A percentile compares a stretch with the other conserved stretches of the same genome.
These are phyloP conservation scores for Cryptosporidium parvum DNA, from an alignment of 169 alveolate species.

Conservation along the genomic window DNA sequence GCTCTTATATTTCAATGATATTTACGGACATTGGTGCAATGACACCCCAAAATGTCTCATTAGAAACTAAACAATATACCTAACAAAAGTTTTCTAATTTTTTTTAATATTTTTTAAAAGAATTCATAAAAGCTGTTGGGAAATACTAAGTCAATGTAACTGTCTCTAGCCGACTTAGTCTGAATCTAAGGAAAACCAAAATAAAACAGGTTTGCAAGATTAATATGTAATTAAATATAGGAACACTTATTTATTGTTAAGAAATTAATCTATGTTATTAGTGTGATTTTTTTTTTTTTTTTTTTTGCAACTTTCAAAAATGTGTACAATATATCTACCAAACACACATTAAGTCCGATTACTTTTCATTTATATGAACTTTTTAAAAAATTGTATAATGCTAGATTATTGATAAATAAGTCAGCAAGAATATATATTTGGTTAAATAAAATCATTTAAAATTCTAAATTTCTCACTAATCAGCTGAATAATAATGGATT, in stretches of 20 bases:
- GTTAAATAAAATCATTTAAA: too few relatives aligned
- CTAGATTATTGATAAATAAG: background rate
- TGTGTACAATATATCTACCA: constrained; percentile 12
- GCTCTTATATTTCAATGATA: constrained; percentile 47
- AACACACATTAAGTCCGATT: background rate
- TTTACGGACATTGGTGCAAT: constrained; percentile 67
- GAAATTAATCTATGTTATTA: background rate
- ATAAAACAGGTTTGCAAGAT: background rate
- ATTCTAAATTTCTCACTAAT: background rate
- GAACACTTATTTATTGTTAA: background rate
- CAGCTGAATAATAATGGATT: background rate
- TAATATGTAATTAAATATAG: background rate
- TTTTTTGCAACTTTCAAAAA: background rate
- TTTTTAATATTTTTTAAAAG: too few relatives aligned
- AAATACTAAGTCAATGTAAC: too few relatives aligned
- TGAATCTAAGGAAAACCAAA: too few relatives aligned
- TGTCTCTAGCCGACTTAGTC: background rate
- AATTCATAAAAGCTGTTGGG: too few relatives aligned
- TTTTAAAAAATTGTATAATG: background rate
- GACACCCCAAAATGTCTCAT: constrained; percentile 57
- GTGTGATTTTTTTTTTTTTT: background rate
- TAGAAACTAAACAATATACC: constrained; percentile 22
- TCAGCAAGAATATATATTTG: background rate
- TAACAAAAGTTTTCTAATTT: background rate
- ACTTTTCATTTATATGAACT: background rate